Percentiles rank a stretch among this genome's conserved stretches.
Conservation (phyloP, 108 stramenopile species). For the Aurantiochytrium sp. region DNA sequence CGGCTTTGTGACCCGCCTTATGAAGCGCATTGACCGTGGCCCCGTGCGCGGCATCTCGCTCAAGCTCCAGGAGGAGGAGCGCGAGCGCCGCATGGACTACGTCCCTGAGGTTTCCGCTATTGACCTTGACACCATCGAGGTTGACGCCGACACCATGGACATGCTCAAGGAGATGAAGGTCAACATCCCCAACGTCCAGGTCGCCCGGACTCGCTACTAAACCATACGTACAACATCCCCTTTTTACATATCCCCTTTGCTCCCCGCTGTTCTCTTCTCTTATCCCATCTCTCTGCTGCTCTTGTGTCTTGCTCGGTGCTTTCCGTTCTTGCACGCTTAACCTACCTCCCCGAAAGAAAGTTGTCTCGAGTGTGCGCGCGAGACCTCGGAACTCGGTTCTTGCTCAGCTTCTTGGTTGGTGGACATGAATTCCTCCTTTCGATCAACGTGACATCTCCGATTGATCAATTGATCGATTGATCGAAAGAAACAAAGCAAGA, state of each 20-base stretch:
- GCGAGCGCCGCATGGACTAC: slow-evolving; percentile 98
- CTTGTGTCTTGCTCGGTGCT: no score
- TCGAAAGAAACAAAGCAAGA: no score
- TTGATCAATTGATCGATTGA: no score
- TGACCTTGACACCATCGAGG: slow-evolving; percentile 70
- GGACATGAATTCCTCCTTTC: no score
- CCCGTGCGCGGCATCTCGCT: slow-evolving; percentile 97
- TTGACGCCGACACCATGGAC: slow-evolving; percentile 92
- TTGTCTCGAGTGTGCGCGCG: no score
- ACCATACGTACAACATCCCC: background rate
- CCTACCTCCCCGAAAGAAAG: no score
- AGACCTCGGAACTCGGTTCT: no score
- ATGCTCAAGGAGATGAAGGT: slow-evolving; percentile 80
- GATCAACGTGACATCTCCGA: no score
- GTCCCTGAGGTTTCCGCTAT: slow-evolving; percentile 98
- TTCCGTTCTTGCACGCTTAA: no score
- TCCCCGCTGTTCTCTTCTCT: background rate
- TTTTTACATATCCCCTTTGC: background rate
- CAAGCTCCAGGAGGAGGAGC: slow-evolving; percentile 99
- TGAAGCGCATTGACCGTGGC: slow-evolving; percentile 98
- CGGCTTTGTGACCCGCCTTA: slow-evolving; percentile 63
- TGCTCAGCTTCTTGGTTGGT: no score
- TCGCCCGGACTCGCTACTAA: slow-evolving; percentile 19
- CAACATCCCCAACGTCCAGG: slow-evolving; percentile 44
- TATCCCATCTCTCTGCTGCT: no score